phyloP scores from a whole-genome alignment of 306 rosid species.

The Casuarina equisetifolia region DNA sequence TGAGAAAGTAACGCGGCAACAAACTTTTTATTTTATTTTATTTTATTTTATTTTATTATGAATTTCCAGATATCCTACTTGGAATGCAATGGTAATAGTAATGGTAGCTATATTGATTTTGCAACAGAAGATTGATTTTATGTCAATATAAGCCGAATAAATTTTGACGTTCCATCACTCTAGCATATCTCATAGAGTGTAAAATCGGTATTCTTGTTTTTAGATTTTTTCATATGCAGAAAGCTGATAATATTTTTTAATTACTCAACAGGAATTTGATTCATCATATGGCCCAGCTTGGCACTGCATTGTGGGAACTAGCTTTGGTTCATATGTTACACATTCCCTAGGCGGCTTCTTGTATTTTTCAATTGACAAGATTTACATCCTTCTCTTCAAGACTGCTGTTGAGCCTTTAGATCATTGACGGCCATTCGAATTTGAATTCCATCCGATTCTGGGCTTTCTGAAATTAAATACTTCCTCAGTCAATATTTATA shows the following conservation, averaged over 20 bases:
- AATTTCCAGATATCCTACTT: background rate
- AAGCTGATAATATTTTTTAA: conserved; percentile 6
- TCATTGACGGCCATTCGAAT: conserved; percentile 36
- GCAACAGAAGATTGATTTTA: background rate
- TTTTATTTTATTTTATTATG: no score
- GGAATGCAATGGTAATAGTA: background rate
- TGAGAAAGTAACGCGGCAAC: background rate
- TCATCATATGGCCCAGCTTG: conserved; percentile 89
- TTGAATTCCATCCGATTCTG: conserved; percentile 20
- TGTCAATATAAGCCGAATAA: background rate
- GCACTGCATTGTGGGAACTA: conserved; percentile 97
- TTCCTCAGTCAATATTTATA: conserved; percentile 15
- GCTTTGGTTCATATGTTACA: conserved; percentile 96
- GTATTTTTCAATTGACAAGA: conserved; percentile 92
- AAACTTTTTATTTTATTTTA: background rate
- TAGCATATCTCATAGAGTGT: background rate
- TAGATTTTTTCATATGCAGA: background rate
- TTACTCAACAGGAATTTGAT: conserved; percentile 76
- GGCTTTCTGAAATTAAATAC: conserved; percentile 19
- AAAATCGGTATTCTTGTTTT: background rate
- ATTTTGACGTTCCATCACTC: background rate
- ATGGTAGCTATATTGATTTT: background rate
- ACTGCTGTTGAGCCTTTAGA: conserved; percentile 84
- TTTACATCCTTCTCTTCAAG: conserved; percentile 92
- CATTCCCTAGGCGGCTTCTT: conserved; percentile 87